Base-by-base conservation (phyloP, 495 filamentous ascomycete genomes). In the Podospora fimiseda region DNA sequence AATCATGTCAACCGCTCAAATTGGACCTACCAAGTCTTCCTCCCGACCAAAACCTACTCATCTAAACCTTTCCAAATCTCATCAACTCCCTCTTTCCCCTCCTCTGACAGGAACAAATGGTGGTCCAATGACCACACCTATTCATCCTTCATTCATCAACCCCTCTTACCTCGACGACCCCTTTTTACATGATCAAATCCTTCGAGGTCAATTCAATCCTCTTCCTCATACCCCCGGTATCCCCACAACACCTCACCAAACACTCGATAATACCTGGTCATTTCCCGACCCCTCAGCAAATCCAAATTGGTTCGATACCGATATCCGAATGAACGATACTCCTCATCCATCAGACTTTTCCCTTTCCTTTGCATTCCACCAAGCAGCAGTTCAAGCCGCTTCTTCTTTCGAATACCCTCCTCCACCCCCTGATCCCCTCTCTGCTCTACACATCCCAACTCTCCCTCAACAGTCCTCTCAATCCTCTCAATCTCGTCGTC, bases 91-190 rank as follows among this genome's bases (percentile, higher is more conserved):
- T 7, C 22, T 67, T n/a, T 72, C 69, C 1, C 69, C 68, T 7
- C 65, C 68, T 1, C 60, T 69, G 5, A 72, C 70, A 0, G 63
- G 60, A 14, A 52, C 58, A 9, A 62, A 69, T 51, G 56, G 65
- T 33, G 52, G 55, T 7, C 50, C 50, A 2, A 53, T 39, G 19
- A 40, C 19, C 43, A 49, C 24, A 21, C 54, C 40, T 14, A 41
- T 22, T 5, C 42, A 51, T 40, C 18, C 22, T 11, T 2, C 46
- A 18, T 15, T 11, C 15, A 65, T 70, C 36, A 58, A 69, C 16
- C 69, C 46, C 45, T 64, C 60, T 9, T 59, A 64, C 22, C 51
- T 74, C 9, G 69, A 72, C 2, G 68, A 74, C 42, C 68, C 68
- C 6, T 74, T 75, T 49, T 37, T 55, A 40, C 58, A 66, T 15